These are phyloP conservation scores for Fistulinella cinereoalba DNA, from an alignment of 1,284 basidiomycete genomes.

Conservation along the genomic window DNA sequence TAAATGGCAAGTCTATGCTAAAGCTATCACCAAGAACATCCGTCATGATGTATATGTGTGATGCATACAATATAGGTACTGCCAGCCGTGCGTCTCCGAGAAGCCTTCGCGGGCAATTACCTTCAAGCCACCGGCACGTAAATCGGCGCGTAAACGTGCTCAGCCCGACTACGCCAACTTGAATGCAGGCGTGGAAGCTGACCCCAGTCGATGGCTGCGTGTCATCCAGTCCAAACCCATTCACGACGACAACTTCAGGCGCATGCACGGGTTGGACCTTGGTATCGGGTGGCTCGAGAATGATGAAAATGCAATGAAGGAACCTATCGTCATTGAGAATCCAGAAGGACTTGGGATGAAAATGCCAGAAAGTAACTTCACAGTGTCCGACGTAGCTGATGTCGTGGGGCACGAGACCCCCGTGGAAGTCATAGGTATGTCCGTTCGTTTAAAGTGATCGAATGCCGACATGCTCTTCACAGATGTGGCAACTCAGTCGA, in stretches of 20 bases:
- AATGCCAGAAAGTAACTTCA: slow-evolving; percentile 70
- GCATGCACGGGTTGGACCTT: slow-evolving; percentile 65
- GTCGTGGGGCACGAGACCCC: slow-evolving; percentile 75
- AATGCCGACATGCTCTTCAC: slow-evolving; percentile 10
- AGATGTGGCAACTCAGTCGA: slow-evolving; percentile 86
- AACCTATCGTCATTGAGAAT: slow-evolving; percentile 73
- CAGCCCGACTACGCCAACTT: slow-evolving; percentile 76
- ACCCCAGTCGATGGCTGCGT: slow-evolving; percentile 64
- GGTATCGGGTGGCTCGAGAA: slow-evolving; percentile 68
- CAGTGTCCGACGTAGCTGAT: slow-evolving; percentile 77
- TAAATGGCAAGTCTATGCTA: slow-evolving; percentile 48
- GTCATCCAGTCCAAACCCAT: slow-evolving; percentile 66
- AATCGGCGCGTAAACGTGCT: slow-evolving; percentile 69
- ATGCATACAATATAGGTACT: slow-evolving; percentile 57
- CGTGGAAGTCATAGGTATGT: slow-evolving; percentile 85
- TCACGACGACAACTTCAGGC: slow-evolving; percentile 58
- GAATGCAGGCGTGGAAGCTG: slow-evolving; percentile 58
- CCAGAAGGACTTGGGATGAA: slow-evolving; percentile 81
- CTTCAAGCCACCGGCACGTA: slow-evolving; percentile 71
- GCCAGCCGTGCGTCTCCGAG: slow-evolving; percentile 55
- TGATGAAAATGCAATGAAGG: slow-evolving; percentile 67
- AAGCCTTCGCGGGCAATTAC: slow-evolving; percentile 66
- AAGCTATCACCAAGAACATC: slow-evolving; percentile 7
- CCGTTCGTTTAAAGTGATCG: not conserved
- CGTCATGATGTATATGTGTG: slow-evolving; percentile 14